Base-by-base conservation (phyloP, 2,329 filamentous ascomycete genomes). In the Ophiosphaerella herpotricha region DNA sequence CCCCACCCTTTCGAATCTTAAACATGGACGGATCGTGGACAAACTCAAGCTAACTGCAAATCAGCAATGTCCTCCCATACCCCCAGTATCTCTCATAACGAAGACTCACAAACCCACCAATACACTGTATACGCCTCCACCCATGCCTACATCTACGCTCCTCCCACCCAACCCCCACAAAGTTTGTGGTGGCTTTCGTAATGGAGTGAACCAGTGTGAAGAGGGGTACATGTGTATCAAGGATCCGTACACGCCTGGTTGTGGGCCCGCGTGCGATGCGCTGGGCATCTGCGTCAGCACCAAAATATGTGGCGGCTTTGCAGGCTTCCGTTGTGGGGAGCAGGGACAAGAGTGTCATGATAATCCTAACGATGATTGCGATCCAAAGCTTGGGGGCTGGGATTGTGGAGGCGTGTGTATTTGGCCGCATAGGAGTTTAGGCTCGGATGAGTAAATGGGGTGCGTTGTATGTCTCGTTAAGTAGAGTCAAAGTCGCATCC, bases 321-420 rank as follows among this genome's bases (percentile, higher is more conserved):
- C 67, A 0, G 75, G 68, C 1, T 58, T 70, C 16, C 26, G 2
- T 2, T 79, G 77, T 51, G 49, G 60, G 5, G 37, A 47, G 4
- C 36, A 48, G 9, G 68, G 65, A 1, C 63, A 71, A 63, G 60
- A 63, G 8, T 80, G 77, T 48, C 57, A 74, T 31, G 77, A 79
- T 63, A 73, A 78, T 53, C 74, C 75, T 5, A 58, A 68, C 9
- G 77, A 79, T 54, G 63, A 68, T 11, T 80, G 77, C 51, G 70
- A 75, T 58, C 67, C 71, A 1, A 16, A 53, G 21, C 61, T 66
- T 1, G 75, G 76, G 0, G 75, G 75, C 0, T 65, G 67, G 2
- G 77, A 80, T 55, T 80, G 77, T 50, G 69, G 63, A 4, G 77
- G 77, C 0, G 55, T 79, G 29, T 80, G 77, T 55, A 56, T 72